These are phyloP conservation scores for Lepidium aucheri DNA, from an alignment of 345 rosid genomes.

Conservation along the genomic window DNA sequence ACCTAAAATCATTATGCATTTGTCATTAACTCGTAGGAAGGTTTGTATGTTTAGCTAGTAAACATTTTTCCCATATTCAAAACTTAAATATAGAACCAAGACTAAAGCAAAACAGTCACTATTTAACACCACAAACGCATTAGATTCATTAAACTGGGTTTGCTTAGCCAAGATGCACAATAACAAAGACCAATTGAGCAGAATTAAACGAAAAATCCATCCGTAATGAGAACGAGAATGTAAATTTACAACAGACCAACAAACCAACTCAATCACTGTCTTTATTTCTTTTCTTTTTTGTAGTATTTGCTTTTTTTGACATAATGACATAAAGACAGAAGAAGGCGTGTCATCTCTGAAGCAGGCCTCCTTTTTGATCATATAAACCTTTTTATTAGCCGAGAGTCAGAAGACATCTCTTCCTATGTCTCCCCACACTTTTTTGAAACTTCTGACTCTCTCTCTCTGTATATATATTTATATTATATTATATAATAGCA, in stretches of 20 bases:
- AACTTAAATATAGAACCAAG: no score
- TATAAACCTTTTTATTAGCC: not conserved
- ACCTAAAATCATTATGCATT: no score
- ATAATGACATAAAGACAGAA: not conserved
- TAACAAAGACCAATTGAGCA: not conserved
- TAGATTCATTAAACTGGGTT: no score
- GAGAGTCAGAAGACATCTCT: conserved; percentile 8
- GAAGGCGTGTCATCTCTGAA: conserved; percentile 6
- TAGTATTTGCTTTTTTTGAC: not conserved
- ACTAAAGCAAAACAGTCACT: no score
- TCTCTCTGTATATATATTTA: not conserved
- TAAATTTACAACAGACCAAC: conserved; percentile 22
- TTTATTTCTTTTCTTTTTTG: not conserved
- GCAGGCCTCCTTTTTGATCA: conserved; percentile 18
- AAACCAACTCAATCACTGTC: not conserved
- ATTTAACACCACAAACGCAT: no score
- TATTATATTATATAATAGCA: not conserved
- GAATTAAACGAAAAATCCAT: not conserved
- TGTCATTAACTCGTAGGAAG: no score
- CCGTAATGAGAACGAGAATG: not conserved
- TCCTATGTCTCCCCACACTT: conserved; percentile 21
- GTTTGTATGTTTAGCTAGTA: no score
- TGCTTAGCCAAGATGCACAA: not conserved
- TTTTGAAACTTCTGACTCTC: not conserved
- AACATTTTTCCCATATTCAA: no score